phyloP scores from a whole-genome alignment of 768 basidiomycete species.

The Suillus plorans region DNA sequence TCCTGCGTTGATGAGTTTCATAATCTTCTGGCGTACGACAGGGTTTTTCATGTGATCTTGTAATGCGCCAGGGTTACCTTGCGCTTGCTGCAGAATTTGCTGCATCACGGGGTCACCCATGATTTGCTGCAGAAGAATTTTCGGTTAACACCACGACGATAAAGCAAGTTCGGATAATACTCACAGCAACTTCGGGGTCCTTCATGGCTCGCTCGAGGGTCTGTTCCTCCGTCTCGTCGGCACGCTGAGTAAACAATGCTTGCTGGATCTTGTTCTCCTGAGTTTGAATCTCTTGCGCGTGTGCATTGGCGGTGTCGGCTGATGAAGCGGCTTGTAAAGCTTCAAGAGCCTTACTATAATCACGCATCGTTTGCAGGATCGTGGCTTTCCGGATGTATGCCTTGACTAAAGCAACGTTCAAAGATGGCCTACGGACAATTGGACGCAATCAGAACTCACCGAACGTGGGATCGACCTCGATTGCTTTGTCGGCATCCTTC shows the following conservation, averaged over 20 bases:
- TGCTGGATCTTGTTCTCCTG: slow-evolving; percentile 80
- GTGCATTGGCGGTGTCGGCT: slow-evolving; percentile 78
- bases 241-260: slow-evolving; percentile 76
- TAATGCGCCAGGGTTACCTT: slow-evolving; percentile 82
- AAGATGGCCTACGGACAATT: neutral
- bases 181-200: slow-evolving; percentile 91
- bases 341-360: slow-evolving; percentile 84
- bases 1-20: slow-evolving; percentile 89
- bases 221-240: slow-evolving; percentile 88
- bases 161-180: slow-evolving; percentile 28
- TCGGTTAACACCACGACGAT: slow-evolving; percentile 6
- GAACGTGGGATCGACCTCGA: slow-evolving; percentile 86
- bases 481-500: slow-evolving; percentile 93
- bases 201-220: slow-evolving; percentile 93
- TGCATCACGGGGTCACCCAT: slow-evolving; percentile 94
- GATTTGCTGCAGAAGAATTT: slow-evolving; percentile 52
- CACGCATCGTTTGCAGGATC: slow-evolving; percentile 87
- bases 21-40: slow-evolving; percentile 73
- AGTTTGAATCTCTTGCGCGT: slow-evolving; percentile 78
- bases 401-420: slow-evolving; percentile 54
- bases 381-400: slow-evolving; percentile 93
- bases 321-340: slow-evolving; percentile 76
- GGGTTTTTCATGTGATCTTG: slow-evolving; percentile 98
- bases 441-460: slow-evolving; percentile 41
- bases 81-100: slow-evolving; percentile 92